Evolutionary conservation across 495 filamentous ascomycete genomes (phyloP).

Genomic region (Podospora tetraspora): DNA sequence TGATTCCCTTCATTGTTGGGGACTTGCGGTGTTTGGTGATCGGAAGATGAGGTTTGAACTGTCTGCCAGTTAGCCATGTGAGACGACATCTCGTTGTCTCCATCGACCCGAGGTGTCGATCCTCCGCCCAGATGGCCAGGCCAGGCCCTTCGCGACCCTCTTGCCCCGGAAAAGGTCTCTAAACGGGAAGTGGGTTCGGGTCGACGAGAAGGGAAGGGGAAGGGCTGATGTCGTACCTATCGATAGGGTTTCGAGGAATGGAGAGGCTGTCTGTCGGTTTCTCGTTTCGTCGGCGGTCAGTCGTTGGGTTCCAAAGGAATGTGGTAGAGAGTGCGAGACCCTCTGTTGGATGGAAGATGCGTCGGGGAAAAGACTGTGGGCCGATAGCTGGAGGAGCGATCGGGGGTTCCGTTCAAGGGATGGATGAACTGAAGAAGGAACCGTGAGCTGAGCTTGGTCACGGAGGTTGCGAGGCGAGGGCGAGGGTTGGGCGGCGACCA

Average conservation of each 20-base stretch:
- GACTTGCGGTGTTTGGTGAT: neutral
- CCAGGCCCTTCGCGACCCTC: neutral
- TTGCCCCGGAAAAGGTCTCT: neutral
- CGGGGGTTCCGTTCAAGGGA: conserved; percentile 29
- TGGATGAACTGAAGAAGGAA: conserved; percentile 23
- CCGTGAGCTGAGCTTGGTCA: conserved; percentile 16
- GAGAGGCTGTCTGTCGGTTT: conserved; percentile 14
- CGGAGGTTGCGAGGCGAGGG: conserved; percentile 25
- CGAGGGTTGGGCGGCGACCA: conserved; percentile 17
- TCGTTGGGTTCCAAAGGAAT: conserved; percentile 50
- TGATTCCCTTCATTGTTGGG: conserved; percentile 46
- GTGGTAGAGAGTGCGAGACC: conserved; percentile 50
- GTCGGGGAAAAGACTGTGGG: conserved; percentile 21
- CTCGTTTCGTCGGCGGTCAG: neutral
- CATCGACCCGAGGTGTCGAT: neutral
- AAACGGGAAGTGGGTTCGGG: neutral
- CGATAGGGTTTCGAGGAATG: conserved; percentile 10
- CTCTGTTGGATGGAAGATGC: conserved; percentile 47
- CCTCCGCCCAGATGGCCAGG: neutral
- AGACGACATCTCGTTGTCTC: neutral
- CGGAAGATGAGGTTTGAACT: neutral
- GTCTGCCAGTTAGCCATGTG: neutral
- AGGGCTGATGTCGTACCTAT: conserved; percentile 6
- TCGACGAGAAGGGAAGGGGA: neutral
- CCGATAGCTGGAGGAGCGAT: conserved; percentile 22